Evolutionary conservation across 495 filamentous ascomycete species (phyloP).

Genomic region (Saxophila tyrrhenica): DNA sequence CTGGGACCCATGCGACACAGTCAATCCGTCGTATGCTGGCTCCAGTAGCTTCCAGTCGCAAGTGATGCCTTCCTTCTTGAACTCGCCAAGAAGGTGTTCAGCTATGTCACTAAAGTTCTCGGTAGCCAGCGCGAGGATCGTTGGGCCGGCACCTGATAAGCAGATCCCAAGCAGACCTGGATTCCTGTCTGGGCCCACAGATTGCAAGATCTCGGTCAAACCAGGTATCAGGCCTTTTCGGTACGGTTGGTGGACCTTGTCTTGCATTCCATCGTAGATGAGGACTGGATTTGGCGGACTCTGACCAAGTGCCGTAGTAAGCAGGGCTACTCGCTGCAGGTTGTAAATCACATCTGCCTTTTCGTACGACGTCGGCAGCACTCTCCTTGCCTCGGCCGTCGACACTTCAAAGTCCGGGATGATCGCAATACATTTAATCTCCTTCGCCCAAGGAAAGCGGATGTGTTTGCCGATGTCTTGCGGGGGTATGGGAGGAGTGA

Average conservation of each 20-base stretch:
- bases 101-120: slow-evolving; percentile 79
- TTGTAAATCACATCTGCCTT: slow-evolving; percentile 85
- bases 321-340: slow-evolving; percentile 76
- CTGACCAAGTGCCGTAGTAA: slow-evolving; percentile 73
- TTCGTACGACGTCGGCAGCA: slow-evolving; percentile 65
- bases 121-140: slow-evolving; percentile 84
- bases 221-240: slow-evolving; percentile 80
- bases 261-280: slow-evolving; percentile 95
- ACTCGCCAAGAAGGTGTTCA: slow-evolving; percentile 33
- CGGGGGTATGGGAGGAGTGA: slow-evolving; percentile 75
- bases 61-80: slow-evolving; percentile 56
- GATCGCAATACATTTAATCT: slow-evolving; percentile 90
- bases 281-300: slow-evolving; percentile 84
- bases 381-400: slow-evolving; percentile 74
- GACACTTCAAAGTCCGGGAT: slow-evolving; percentile 90
- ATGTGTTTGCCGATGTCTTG: slow-evolving; percentile 82
- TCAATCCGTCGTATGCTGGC: slow-evolving; percentile 73
- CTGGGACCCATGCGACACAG: slow-evolving; percentile 34
- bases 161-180: slow-evolving; percentile 86
- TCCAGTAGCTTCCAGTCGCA: slow-evolving; percentile 82
- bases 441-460: slow-evolving; percentile 80
- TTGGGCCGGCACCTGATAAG: slow-evolving; percentile 85
- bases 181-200: slow-evolving; percentile 71
- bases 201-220: slow-evolving; percentile 76
- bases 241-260: slow-evolving; percentile 93